Percentiles rank a stretch among this genome's conserved stretches.
Conservation (phyloP, 1,284 basidiomycete species). For the Trichosporon asahii region DNA sequence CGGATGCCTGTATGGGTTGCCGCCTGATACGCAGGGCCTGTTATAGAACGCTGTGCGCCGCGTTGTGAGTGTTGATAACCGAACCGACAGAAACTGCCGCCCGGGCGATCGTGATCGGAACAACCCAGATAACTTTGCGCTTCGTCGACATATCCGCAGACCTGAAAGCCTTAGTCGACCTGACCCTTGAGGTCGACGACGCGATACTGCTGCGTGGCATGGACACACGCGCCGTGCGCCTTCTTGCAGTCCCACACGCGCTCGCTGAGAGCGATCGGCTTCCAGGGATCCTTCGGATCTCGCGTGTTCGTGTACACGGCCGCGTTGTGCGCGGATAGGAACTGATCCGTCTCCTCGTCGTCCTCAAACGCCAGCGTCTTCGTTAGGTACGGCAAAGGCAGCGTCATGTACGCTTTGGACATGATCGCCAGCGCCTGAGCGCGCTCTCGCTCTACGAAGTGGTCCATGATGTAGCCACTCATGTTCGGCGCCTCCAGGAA, state of each 20-base stretch:
- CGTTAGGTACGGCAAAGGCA: conserved; percentile 73
- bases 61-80: neutral
- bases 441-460: conserved; percentile 90
- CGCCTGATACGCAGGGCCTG: no score
- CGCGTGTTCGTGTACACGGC: conserved; percentile 59
- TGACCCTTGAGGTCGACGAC: conserved; percentile 58
- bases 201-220: conserved; percentile 52
- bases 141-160: no score
- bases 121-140: no score
- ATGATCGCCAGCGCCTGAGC: conserved; percentile 82
- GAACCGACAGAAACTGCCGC: no score
- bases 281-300: conserved; percentile 30
- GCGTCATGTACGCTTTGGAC: conserved; percentile 80
- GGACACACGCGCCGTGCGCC: conserved; percentile 50
- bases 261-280: conserved; percentile 30
- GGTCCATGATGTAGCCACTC: conserved; percentile 99
- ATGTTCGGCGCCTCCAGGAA: conserved; percentile 88
- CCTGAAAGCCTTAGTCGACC: conserved; percentile 38
- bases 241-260: conserved; percentile 56
- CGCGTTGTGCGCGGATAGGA: conserved; percentile 68
- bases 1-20: no score
- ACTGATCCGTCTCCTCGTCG: conserved; percentile 63
- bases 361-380: conserved; percentile 80
- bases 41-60: neutral
- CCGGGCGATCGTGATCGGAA: no score